Evolutionary conservation across 192 early-diverging fungal species (phyloP).

Genomic region (Backusella macrospora): DNA sequence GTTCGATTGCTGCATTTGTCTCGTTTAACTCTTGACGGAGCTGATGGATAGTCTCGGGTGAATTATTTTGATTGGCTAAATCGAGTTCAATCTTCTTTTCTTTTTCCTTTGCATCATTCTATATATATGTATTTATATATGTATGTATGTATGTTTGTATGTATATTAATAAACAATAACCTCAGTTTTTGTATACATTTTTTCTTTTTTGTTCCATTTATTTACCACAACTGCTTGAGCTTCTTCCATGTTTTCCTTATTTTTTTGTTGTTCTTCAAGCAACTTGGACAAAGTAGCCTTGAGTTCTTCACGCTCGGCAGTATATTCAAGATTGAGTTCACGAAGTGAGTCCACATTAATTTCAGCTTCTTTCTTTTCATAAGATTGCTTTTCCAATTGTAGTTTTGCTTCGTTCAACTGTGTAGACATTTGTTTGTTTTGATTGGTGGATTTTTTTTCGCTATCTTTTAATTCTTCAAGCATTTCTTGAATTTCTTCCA

Average conservation of each 20-base stretch:
- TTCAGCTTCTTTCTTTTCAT: slow-evolving; percentile 84
- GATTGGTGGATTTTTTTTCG: slow-evolving; percentile 53
- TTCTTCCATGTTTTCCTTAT: slow-evolving; percentile 79
- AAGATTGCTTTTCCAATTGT: slow-evolving; percentile 85
- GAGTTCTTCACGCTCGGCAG: slow-evolving; percentile 71
- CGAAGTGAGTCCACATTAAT: slow-evolving; percentile 88
- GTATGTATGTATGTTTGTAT: no score
- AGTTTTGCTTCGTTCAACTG: slow-evolving; percentile 77
- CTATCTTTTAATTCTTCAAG: slow-evolving; percentile 69
- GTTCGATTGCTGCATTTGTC: slow-evolving; percentile 60
- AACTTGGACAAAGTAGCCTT: slow-evolving; percentile 65
- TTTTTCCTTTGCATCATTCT: slow-evolving; percentile 66
- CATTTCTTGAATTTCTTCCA: slow-evolving; percentile 74
- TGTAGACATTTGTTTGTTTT: slow-evolving; percentile 75
- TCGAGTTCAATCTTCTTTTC: slow-evolving; percentile 65
- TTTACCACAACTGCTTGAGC: slow-evolving; percentile 49
- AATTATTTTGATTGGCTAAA: slow-evolving; percentile 46
- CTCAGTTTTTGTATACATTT: slow-evolving; percentile 29
- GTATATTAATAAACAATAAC: slow-evolving; percentile 58
- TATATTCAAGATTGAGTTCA: slow-evolving; percentile 81
- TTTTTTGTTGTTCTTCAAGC: slow-evolving; percentile 70
- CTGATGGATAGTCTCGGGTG: slow-evolving; percentile 60
- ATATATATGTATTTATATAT: no score
- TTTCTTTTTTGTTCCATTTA: neutral
- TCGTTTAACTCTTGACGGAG: slow-evolving; percentile 71